A percentile compares a stretch with the other conserved stretches of the same genome.
These are phyloP conservation scores for Globisporangium spinosum DNA, from an alignment of 352 stramenopile genomes.

Conservation along the genomic window DNA sequence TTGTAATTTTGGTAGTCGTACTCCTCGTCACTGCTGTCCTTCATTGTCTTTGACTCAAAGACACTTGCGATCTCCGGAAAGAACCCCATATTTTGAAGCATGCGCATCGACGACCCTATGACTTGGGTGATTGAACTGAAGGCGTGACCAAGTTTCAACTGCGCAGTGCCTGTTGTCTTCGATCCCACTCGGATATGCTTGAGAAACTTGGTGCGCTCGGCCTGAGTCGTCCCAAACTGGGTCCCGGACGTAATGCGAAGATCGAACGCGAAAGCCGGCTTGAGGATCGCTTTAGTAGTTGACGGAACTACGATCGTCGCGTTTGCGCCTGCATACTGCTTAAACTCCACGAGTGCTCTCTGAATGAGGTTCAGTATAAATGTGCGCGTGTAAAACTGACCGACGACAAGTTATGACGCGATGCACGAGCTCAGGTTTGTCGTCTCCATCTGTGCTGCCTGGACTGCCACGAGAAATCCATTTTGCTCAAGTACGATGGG, in stretches of 20 bases:
- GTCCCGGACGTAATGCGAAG: conserved; percentile 31
- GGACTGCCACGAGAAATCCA: conserved; percentile 35
- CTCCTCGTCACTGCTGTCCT: neutral
- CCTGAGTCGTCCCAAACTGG: neutral
- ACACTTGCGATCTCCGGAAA: conserved; percentile 33
- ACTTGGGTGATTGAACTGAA: conserved; percentile 19
- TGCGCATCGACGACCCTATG: conserved; percentile 33
- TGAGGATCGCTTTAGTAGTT: conserved; percentile 18
- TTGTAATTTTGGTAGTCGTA: conserved; percentile 36
- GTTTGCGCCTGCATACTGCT: conserved; percentile 9
- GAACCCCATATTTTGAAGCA: conserved; percentile 40
- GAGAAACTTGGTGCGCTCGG: conserved; percentile 17
- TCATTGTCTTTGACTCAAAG: conserved; percentile 14
- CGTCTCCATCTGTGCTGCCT: conserved; percentile 28
- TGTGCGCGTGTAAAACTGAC: conserved; percentile 37
- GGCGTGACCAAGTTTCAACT: conserved; percentile 33
- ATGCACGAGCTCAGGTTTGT: conserved; percentile 35
- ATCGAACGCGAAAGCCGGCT: conserved; percentile 26
- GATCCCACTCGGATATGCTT: conserved; percentile 24
- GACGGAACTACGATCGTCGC: conserved; percentile 22
- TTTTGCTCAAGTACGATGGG: conserved; percentile 31
- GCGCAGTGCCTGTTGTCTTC: conserved; percentile 16
- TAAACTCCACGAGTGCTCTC: conserved; percentile 14
- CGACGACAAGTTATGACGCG: conserved; percentile 31
- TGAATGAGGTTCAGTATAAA: conserved; percentile 36